phyloP scores from a whole-genome alignment of 805 yeast species.

The Blastobotrys attinorum region DNA sequence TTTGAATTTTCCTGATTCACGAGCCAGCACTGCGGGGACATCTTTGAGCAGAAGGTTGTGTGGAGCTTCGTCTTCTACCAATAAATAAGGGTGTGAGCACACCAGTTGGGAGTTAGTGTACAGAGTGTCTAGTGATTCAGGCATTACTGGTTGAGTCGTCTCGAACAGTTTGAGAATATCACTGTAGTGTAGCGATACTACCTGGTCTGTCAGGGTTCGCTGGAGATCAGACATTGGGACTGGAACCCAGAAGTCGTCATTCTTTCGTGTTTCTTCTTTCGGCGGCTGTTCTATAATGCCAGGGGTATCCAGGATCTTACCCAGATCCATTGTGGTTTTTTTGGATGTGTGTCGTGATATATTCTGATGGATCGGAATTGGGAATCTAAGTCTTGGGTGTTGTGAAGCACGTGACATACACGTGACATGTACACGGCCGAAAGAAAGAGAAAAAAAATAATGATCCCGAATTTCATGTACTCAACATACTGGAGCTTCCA shows the following conservation, averaged over 20 bases:
- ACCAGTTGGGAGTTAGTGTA: constrained; percentile 70
- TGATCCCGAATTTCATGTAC: no score
- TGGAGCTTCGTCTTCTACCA: constrained; percentile 82
- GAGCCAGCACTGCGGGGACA: constrained; percentile 59
- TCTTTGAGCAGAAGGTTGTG: constrained; percentile 65
- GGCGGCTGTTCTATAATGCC: constrained; percentile 57
- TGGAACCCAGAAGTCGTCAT: constrained; percentile 66
- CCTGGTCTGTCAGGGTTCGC: constrained; percentile 82
- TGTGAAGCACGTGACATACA: no score
- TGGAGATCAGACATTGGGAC: constrained; percentile 84
- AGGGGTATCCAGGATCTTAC: constrained; percentile 52
- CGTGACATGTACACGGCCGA: no score
- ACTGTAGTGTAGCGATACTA: constrained; percentile 82
- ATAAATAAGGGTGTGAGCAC: constrained; percentile 79
- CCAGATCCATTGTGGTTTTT: constrained; percentile 54
- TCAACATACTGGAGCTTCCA: no score
- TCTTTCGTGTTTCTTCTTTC: constrained; percentile 15
- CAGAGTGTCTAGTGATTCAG: constrained; percentile 71
- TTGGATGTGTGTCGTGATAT: not conserved
- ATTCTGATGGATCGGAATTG: no score
- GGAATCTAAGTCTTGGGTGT: no score
- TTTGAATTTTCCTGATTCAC: constrained; percentile 77
- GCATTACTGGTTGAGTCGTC: constrained; percentile 46
- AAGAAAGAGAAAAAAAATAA: no score
- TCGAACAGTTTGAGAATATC: constrained; percentile 86